A percentile compares a stretch with the other conserved stretches of the same genome.
Conservation (phyloP, 305 asterid species). For the Rubia tinctorum region DNA sequence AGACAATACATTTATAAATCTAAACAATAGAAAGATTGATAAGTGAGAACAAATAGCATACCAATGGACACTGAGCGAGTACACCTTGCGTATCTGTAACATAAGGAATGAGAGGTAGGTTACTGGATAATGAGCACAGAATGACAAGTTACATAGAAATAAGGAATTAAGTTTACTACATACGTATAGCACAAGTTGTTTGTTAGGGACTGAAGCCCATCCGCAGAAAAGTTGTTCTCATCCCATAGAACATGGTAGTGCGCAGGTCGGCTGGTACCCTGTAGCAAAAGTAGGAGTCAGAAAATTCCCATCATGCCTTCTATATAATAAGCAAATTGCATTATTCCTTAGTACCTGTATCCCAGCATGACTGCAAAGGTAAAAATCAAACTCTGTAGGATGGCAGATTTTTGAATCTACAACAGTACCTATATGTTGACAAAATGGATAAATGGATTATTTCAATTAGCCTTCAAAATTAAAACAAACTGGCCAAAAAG, state of each 20-base stretch:
- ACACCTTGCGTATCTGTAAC: conserved; percentile 85
- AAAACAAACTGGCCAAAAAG: too few species aligned
- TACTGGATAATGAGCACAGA: background rate
- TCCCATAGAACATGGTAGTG: conserved; percentile 25
- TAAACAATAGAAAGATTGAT: background rate
- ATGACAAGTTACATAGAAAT: background rate
- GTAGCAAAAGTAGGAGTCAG: background rate
- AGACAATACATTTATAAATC: background rate
- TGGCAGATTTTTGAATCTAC: conserved; percentile 96
- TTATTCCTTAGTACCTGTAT: conserved; percentile 49
- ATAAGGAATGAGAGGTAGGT: background rate
- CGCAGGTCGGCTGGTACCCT: conserved; percentile 20
- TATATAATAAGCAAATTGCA: background rate
- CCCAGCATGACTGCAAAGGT: conserved; percentile 98
- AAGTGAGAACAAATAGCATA: conserved; percentile 24
- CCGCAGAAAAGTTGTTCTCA: conserved; percentile 23
- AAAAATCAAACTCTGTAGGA: conserved; percentile 95
- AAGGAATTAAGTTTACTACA: background rate
- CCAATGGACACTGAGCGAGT: conserved; percentile 97
- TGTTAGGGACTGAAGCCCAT: conserved; percentile 20
- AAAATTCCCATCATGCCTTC: background rate
- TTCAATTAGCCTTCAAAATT: background rate
- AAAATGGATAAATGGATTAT: background rate
- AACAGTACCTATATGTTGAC: conserved; percentile 34
- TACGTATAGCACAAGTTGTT: conserved; percentile 22